Conservation (phyloP, 129 eudicot genomes). For the Pseudognaphalium luteoalbum region DNA sequence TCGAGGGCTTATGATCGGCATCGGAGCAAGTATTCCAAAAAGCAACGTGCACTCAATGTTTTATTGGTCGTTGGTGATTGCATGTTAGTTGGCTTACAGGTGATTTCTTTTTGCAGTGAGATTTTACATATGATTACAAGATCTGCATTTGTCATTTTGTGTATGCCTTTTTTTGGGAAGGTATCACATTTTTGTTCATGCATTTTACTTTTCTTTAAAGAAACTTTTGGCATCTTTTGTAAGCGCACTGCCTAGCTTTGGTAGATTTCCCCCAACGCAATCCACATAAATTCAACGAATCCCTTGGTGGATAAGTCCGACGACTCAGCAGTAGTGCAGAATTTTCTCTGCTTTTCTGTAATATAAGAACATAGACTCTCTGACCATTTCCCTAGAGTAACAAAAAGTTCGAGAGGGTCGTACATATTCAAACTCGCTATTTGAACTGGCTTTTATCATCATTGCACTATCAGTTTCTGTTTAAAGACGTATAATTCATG, state of each 20-base stretch:
- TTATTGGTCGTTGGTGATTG: conserved; percentile 95
- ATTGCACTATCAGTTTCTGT: conserved; percentile 1
- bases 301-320: neutral
- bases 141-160: conserved; percentile 24
- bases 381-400: conserved; percentile 11
- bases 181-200: conserved; percentile 8
- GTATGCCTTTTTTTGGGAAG: neutral
- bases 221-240: conserved; percentile 18
- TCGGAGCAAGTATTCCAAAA: conserved; percentile 68
- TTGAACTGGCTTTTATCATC: neutral
- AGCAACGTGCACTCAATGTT: conserved; percentile 75
- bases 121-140: conserved; percentile 11
- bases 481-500: conserved; percentile 7
- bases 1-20: conserved; percentile 86
- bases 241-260: neutral
- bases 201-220: conserved; percentile 3
- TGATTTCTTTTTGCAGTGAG: conserved; percentile 15
- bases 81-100: conserved; percentile 92
- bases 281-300: neutral
- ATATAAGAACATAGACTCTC: conserved; percentile 20
- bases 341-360: neutral
- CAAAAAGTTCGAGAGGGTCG: conserved; percentile 8
- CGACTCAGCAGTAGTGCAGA: too few species aligned
- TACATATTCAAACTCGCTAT: conserved; percentile 3
- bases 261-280: conserved; percentile 1